phyloP scores from a whole-genome alignment of 2,329 filamentous ascomycete genomes.

The Penicillium aurantiogriseum region DNA sequence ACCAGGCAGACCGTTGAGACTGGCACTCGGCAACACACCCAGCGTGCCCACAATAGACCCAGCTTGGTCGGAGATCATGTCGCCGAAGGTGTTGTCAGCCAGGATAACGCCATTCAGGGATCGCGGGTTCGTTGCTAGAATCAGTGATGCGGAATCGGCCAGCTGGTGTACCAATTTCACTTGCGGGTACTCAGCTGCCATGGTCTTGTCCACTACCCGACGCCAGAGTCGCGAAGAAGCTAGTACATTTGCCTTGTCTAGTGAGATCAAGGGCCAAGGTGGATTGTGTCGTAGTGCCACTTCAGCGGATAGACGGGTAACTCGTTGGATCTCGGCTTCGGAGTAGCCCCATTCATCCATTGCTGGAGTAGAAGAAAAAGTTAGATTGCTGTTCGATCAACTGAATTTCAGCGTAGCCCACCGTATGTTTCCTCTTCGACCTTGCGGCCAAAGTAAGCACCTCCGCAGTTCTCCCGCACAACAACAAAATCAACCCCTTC shows the following conservation, averaged over 20 bases:
- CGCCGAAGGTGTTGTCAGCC: conserved; percentile 86
- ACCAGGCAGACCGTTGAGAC: conserved; percentile 76
- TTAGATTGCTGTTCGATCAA: neutral
- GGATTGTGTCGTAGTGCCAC: conserved; percentile 71
- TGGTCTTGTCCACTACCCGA: conserved; percentile 75
- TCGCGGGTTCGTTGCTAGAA: conserved; percentile 86
- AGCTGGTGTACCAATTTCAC: conserved; percentile 79
- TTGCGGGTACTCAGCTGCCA: conserved; percentile 79
- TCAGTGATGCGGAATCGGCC: conserved; percentile 86
- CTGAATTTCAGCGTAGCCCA: conserved; percentile 25
- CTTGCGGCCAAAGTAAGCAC: conserved; percentile 44
- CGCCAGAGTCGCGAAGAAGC: conserved; percentile 84
- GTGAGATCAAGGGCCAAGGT: conserved; percentile 71
- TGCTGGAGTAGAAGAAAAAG: conserved; percentile 19
- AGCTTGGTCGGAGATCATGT: conserved; percentile 90
- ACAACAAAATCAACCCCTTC: conserved; percentile 78
- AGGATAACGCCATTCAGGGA: conserved; percentile 82
- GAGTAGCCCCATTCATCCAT: conserved; percentile 85
- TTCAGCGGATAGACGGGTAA: conserved; percentile 73
- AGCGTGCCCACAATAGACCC: conserved; percentile 85
- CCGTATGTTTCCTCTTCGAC: conserved; percentile 40
- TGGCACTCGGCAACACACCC: conserved; percentile 81
- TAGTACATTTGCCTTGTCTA: conserved; percentile 93
- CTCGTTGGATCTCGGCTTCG: conserved; percentile 74
- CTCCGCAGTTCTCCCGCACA: conserved; percentile 45